Base-by-base conservation (phyloP, 2,329 filamentous ascomycete species). In the Fusarium luffae region DNA sequence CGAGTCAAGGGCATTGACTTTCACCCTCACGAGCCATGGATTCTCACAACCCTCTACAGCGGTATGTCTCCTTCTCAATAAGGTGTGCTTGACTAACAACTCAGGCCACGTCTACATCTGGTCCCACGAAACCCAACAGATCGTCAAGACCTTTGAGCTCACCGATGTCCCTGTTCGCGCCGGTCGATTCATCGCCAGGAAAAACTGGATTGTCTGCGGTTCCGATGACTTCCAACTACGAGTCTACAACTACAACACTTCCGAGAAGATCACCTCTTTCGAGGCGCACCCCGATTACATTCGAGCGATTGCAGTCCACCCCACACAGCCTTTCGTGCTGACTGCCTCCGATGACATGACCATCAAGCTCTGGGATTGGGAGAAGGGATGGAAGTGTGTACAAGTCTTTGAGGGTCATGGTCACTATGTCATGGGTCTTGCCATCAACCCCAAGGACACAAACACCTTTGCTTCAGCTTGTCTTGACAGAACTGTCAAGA, bases 231-330 rank as follows among this genome's bases (percentile, higher is more conserved):
- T 97, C 84, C 87, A 90, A 79, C 81, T 90, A 56, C 92, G 95
- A 75, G 93, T 97, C 70, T 97, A 97, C 88, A 98, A 99, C 85
- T 99, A 98, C 88, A 98, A 99, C 84, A 99, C 96, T 56, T 97
- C 93, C 65, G 96, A 99, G 83, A 98, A 98, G 88, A 96, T 98
- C 77, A 95, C 94, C 56, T 93, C 93, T 18, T 98, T 98, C 81
- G 95, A 98, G 84, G 95, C 94, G 54, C 96, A 99, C 79, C 96
- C 96, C 66, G 96, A 99, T 82, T 99, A 99, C 79, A 98, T 99
- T 79, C 93, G 96, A 76, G 94, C 96, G 52, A 98, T 99, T 74
- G 93, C 91, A 69, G 93, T 99, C 40, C 96, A 99, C 80, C 96
- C 96, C 9, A 94, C 94, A 46, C 94, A 97, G 78, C 94, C 96